Base-by-base conservation (phyloP, 1,284 basidiomycete species). In the Rhodotorula sp. region DNA sequence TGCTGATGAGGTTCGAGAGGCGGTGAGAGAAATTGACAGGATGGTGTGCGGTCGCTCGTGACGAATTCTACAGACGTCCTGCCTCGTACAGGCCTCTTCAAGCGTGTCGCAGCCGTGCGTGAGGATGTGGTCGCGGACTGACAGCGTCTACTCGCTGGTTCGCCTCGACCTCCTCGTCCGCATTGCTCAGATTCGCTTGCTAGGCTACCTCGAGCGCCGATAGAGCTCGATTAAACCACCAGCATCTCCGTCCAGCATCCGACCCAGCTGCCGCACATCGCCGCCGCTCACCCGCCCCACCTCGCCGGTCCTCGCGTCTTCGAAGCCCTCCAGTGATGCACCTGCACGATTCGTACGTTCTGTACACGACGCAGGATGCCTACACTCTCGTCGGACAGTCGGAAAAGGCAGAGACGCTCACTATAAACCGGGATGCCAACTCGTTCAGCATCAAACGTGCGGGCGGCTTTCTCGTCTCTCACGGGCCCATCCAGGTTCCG, bases 361-460 rank as follows among this genome's bases (percentile, higher is more conserved):
- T 73, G 32, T 76, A 74, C 70, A 62, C 72, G 59, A 49, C 63
- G 4, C 59, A 49, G 15, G 74, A 76, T 24, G 64, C 68, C 34
- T 77, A 77, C 68, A 68, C 74, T 13, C 62, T 77, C 55, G 63
- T 77, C 59, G 76, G 64, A 19, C 72, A 76, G 29, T 64, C 65
- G 7, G n/a, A n/a, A n/a, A 61, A 62, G 36, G 55, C 58, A 53
- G 79, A 83, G 76, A 82, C 79, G 32, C 72, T 84, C 60, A 76
- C 79, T 61, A 77, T 84, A 30, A 79, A 82, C 69, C 74, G 83
- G 30, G 75, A 77, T 54, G 80, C 80, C 0, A 80, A 80, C 10
- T 56, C 76, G 55, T 78, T 84, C 73, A 74, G 78, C 19, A 66
- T 83, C 64, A 79, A 80, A 56, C 77, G 82, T 84, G 63, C 59